Conservation (phyloP, 352 stramenopile genomes). For the Globisporangium echinulatum region DNA sequence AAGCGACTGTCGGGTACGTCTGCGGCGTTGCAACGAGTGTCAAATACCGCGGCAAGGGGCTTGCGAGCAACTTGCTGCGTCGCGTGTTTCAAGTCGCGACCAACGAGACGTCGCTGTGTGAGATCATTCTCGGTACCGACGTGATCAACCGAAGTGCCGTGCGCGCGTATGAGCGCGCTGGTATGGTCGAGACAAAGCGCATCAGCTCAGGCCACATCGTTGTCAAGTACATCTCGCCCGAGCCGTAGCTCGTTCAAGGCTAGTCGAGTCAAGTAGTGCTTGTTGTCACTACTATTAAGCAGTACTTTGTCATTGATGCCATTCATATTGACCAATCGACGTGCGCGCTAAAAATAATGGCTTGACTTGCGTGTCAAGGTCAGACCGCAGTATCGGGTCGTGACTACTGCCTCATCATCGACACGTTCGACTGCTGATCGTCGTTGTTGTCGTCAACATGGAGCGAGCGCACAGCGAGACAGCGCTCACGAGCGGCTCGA, state of each 20-base stretch:
- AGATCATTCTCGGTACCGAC: conserved; percentile 17
- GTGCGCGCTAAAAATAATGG: too few relatives aligned
- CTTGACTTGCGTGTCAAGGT: too few relatives aligned
- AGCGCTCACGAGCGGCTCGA: too few relatives aligned
- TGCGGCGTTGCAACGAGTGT: conserved; percentile 4
- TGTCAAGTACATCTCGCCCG: neutral
- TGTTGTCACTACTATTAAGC: too few relatives aligned
- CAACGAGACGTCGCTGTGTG: neutral
- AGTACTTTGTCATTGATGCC: too few relatives aligned
- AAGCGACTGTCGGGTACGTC: conserved; percentile 8
- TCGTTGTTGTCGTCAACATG: too few relatives aligned
- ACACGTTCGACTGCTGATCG: too few relatives aligned
- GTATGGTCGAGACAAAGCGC: conserved; percentile 14
- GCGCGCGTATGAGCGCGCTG: conserved; percentile 10
- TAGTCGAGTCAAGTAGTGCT: too few relatives aligned
- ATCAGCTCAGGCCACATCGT: neutral
- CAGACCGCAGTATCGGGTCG: too few relatives aligned
- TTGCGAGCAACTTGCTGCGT: neutral
- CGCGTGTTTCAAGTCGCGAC: neutral
- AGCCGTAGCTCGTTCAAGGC: neutral
- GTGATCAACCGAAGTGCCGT: conserved; percentile 11
- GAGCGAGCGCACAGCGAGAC: too few relatives aligned
- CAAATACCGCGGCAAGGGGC: conserved; percentile 4
- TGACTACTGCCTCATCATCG: too few relatives aligned
- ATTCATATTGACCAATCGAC: too few relatives aligned